phyloP scores from a whole-genome alignment of 306 rosid species.

The Ormosia semicastrata region DNA sequence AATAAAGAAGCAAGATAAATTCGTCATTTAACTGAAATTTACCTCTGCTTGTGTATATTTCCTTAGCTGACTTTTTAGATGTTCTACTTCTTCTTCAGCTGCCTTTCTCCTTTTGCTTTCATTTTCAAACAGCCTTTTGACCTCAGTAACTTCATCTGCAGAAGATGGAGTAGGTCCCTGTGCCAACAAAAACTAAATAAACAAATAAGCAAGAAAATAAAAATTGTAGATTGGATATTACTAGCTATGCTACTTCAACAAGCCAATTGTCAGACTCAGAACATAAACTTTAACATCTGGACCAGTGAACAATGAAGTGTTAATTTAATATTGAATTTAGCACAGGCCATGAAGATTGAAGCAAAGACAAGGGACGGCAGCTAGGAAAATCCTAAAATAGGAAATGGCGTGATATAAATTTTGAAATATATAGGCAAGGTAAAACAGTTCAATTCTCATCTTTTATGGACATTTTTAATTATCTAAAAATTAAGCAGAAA shows the following conservation, averaged over 20 bases:
- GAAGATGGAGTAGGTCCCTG: slow-evolving; percentile 41
- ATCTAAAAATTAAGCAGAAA: neutral
- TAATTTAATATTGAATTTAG: neutral
- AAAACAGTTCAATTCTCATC: neutral
- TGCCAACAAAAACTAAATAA: slow-evolving; percentile 6
- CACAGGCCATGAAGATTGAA: neutral
- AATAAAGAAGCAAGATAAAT: neutral
- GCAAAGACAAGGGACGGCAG: neutral
- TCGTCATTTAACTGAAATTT: slow-evolving; percentile 2
- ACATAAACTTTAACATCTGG: neutral
- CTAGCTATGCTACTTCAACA: neutral
- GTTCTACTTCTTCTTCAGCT: slow-evolving; percentile 63
- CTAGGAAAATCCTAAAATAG: neutral
- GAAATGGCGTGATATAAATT: neutral
- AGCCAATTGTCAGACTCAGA: neutral
- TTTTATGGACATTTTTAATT: neutral
- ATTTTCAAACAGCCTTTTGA: slow-evolving; percentile 54
- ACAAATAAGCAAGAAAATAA: neutral
- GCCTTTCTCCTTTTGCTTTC: slow-evolving; percentile 51
- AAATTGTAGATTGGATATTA: neutral
- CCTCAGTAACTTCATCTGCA: slow-evolving; percentile 48
- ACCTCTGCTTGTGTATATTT: slow-evolving; percentile 45
- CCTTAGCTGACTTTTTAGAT: slow-evolving; percentile 43
- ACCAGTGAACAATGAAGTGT: neutral
- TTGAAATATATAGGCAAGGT: neutral